These are phyloP conservation scores for Pyrenopolyporus hunteri DNA, from an alignment of 495 filamentous ascomycete genomes.

Conservation along the genomic window DNA sequence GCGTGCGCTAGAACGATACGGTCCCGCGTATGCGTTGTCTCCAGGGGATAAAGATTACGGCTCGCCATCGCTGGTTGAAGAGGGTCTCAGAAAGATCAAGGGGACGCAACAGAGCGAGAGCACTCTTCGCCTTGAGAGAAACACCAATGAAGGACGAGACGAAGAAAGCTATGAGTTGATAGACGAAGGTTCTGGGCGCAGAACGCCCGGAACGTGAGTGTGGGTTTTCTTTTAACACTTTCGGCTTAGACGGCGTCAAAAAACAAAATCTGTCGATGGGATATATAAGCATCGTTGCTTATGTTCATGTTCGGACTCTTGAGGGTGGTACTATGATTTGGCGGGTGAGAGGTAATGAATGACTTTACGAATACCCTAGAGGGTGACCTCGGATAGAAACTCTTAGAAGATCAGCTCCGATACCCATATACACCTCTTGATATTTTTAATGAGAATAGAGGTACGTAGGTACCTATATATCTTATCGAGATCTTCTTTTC, in stretches of 20 bases:
- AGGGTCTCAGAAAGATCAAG: slow-evolving; percentile 3
- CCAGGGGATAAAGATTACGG: neutral
- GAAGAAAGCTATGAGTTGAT: slow-evolving; percentile 30
- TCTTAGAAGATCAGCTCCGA: neutral
- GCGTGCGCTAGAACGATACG: slow-evolving; percentile 16
- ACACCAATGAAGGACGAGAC: neutral
- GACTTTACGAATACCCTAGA: neutral
- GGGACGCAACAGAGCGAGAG: neutral
- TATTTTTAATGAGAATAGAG: too few species aligned
- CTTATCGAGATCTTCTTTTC: too few species aligned
- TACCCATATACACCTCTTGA: too few species aligned
- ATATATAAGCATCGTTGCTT: neutral
- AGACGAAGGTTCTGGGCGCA: too few species aligned
- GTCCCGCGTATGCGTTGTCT: slow-evolving; percentile 11
- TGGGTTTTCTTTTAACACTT: neutral
- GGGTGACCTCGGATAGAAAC: neutral
- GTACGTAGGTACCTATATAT: too few species aligned
- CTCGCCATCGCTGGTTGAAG: slow-evolving; percentile 1
- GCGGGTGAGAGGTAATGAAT: neutral
- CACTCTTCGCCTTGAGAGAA: slow-evolving; percentile 4
- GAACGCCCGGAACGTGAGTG: neutral
- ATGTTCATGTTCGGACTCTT: too few species aligned
- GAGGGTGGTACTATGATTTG: too few species aligned
- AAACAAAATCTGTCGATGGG: neutral
- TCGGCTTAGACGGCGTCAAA: neutral